Conservation (phyloP, 2,329 filamentous ascomycete species). For the Coniochaeta sp. region DNA sequence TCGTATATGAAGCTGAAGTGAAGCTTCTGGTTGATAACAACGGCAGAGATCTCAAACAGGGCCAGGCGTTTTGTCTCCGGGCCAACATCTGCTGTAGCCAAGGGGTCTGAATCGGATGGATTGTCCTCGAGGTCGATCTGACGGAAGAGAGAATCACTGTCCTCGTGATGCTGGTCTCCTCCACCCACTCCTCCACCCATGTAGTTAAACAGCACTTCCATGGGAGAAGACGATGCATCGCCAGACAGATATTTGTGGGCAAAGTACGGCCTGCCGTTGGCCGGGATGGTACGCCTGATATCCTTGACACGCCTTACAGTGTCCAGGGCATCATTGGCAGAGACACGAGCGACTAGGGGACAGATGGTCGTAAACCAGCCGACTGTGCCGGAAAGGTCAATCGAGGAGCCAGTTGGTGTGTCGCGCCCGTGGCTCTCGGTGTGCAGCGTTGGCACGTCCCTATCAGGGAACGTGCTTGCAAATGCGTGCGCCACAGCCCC, state of each 20-base stretch:
- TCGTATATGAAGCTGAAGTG: slow-evolving; percentile 17
- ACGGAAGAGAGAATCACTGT: slow-evolving; percentile 2
- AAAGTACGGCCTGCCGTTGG: slow-evolving; percentile 13
- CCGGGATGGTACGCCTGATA: slow-evolving; percentile 10
- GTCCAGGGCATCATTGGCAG: slow-evolving; percentile 5
- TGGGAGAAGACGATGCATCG: slow-evolving; percentile 4
- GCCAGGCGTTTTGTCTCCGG: slow-evolving; percentile 13
- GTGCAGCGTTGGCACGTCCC: slow-evolving; percentile 11
- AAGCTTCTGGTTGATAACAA: slow-evolving; percentile 11
- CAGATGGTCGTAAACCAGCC: slow-evolving; percentile 15
- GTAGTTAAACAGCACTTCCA: slow-evolving; percentile 18
- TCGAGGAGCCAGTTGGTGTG: slow-evolving; percentile 5
- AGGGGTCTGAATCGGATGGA: not conserved
- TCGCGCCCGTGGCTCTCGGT: slow-evolving; percentile 14
- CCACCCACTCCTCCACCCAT: slow-evolving; percentile 13
- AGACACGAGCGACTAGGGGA: not conserved
- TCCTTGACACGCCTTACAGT: slow-evolving; percentile 13
- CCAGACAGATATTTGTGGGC: slow-evolving; percentile 10
- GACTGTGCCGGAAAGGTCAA: slow-evolving; percentile 13
- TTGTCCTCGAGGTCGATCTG: slow-evolving; percentile 7
- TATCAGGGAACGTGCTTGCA: slow-evolving; percentile 11
- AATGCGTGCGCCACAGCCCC: slow-evolving; percentile 13
- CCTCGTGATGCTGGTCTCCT: slow-evolving; percentile 7
- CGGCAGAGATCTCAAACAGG: slow-evolving; percentile 15
- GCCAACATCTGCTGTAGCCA: slow-evolving; percentile 12